These are phyloP conservation scores for Globisporangium mamillatum DNA, from an alignment of 352 stramenopile species.

Conservation along the genomic window DNA sequence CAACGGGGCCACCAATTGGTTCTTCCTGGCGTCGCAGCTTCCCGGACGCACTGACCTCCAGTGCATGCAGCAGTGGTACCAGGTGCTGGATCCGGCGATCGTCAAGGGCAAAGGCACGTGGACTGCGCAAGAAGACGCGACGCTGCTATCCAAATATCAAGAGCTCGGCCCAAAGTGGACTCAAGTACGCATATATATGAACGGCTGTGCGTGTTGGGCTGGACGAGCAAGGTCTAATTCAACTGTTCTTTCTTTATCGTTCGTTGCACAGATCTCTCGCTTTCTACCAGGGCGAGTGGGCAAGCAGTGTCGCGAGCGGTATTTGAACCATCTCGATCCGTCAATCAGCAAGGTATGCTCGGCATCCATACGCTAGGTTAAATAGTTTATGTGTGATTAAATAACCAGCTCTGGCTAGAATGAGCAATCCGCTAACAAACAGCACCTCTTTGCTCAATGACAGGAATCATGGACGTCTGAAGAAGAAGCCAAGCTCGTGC, in stretches of 20 bases:
- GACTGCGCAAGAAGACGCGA: conserved; percentile 41
- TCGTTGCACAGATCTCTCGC: conserved; percentile 37
- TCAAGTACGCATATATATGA: conserved; percentile 27
- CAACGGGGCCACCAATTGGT: conserved; percentile 61
- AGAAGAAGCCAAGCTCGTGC: conserved; percentile 40
- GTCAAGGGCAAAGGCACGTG: conserved; percentile 63
- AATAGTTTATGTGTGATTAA: not conserved
- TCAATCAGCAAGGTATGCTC: conserved; percentile 37
- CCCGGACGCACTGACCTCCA: conserved; percentile 65
- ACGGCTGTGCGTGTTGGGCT: too few species aligned
- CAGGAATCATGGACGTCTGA: conserved; percentile 47
- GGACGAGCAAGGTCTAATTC: too few species aligned
- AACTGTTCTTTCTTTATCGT: too few species aligned
- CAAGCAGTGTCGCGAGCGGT: conserved; percentile 76
- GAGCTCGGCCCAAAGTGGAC: conserved; percentile 57
- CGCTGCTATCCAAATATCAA: conserved; percentile 39
- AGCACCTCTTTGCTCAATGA: not conserved
- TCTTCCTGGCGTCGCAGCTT: conserved; percentile 73
- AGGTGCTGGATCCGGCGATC: conserved; percentile 45
- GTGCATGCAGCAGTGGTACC: conserved; percentile 76
- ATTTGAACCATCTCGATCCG: conserved; percentile 56
- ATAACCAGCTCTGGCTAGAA: not conserved
- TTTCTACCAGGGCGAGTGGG: conserved; percentile 54
- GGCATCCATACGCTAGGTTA: not conserved
- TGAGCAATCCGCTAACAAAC: not conserved